A percentile compares a stretch with the other conserved stretches of the same genome.
Evolutionary conservation across 2,329 filamentous ascomycete genomes (phyloP).

Genomic region (Aureobasidium melanogenum): DNA sequence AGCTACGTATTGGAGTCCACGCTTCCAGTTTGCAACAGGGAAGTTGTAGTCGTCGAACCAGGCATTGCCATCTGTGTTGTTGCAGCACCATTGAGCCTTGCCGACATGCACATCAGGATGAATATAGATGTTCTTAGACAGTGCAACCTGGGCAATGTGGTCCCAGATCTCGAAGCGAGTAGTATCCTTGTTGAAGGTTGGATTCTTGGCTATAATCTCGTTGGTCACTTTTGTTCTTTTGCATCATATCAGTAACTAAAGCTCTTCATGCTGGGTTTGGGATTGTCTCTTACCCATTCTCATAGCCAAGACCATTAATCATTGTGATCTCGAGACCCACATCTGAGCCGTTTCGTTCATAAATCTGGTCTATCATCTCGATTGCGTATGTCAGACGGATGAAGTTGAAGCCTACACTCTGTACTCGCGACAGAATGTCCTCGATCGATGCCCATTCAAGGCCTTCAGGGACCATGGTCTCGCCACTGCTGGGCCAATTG

Average conservation of each 20-base stretch:
- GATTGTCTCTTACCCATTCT: constrained; percentile 35
- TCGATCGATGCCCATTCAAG: constrained; percentile 52
- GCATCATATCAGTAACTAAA: background rate
- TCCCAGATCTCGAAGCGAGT: constrained; percentile 43
- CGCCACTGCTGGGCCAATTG: constrained; percentile 54
- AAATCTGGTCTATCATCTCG: constrained; percentile 48
- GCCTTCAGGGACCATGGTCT: constrained; percentile 56
- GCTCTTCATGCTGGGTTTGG: background rate
- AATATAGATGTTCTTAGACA: constrained; percentile 45
- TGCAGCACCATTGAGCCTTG: constrained; percentile 39
- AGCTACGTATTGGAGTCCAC: constrained; percentile 53
- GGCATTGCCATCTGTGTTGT: constrained; percentile 32
- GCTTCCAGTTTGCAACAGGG: constrained; percentile 47
- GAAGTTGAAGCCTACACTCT: constrained; percentile 53
- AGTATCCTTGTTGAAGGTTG: constrained; percentile 40
- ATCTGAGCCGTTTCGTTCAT: constrained; percentile 13
- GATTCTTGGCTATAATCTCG: constrained; percentile 49
- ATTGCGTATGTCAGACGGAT: constrained; percentile 56
- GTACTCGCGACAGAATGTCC: constrained; percentile 46
- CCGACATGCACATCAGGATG: constrained; percentile 55
- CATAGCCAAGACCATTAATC: constrained; percentile 35
- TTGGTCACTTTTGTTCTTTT: constrained; percentile 35
- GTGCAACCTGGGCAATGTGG: constrained; percentile 44
- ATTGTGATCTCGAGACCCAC: constrained; percentile 16
- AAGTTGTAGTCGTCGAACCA: constrained; percentile 31